A percentile compares a stretch with the other conserved stretches of the same genome.
Conservation (phyloP, 805 yeast species). For the Kodamaea sagamina region DNA sequence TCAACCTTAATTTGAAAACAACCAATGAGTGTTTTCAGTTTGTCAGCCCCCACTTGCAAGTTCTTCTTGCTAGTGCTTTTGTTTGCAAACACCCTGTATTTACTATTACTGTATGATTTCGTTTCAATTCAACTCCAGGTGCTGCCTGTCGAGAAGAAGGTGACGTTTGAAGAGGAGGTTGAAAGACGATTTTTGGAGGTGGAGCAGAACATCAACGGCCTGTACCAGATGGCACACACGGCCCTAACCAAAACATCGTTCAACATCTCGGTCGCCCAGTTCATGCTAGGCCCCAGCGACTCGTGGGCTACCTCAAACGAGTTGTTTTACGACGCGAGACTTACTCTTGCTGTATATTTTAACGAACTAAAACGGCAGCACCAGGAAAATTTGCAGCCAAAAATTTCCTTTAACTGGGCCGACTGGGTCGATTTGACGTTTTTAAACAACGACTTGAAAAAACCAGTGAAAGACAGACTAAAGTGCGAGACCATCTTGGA, state of each 20-base stretch:
- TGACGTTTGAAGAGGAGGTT: constrained; percentile 13
- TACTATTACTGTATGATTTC: too few relatives aligned
- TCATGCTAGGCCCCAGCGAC: constrained; percentile 15
- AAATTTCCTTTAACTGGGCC: constrained; percentile 32
- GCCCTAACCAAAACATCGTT: constrained; percentile 18
- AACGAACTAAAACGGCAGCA: constrained; percentile 14
- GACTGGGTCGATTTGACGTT: constrained; percentile 30
- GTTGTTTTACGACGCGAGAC: constrained; percentile 18
- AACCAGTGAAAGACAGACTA: constrained; percentile 20
- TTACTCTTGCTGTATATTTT: constrained; percentile 20
- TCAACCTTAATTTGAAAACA: too few relatives aligned
- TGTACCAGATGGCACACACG: constrained; percentile 30
- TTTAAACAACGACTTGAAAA: constrained; percentile 21
- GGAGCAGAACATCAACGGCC: constrained; percentile 15
- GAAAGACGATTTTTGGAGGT: constrained; percentile 19
- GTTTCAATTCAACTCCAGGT: too few relatives aligned
- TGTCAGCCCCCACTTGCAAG: too few relatives aligned
- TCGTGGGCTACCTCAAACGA: constrained; percentile 24
- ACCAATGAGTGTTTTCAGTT: too few relatives aligned
- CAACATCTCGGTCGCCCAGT: constrained; percentile 18
- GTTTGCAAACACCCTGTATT: too few relatives aligned
- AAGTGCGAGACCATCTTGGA: constrained; percentile 18
- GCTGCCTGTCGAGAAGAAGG: neutral
- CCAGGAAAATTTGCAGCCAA: constrained; percentile 4
- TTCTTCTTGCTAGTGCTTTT: too few relatives aligned